A percentile compares a stretch with the other conserved stretches of the same genome.
These are phyloP conservation scores for Phaeolepiota aurea DNA, from an alignment of 768 basidiomycete species.

Conservation along the genomic window DNA sequence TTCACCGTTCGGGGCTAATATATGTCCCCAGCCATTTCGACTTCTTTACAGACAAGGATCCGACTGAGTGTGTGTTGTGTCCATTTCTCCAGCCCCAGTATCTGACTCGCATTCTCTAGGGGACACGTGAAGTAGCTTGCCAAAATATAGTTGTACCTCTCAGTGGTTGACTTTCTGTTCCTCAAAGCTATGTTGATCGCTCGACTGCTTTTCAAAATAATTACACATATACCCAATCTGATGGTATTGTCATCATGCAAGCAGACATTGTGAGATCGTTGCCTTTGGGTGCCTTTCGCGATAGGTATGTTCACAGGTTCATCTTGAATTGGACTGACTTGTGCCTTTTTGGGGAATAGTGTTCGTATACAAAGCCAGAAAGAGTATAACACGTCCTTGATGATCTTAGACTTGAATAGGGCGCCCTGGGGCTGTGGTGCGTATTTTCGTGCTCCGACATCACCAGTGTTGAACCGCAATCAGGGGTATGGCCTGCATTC, in stretches of 20 bases:
- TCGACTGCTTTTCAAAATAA: slow-evolving; percentile 44
- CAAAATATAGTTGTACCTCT: too few relatives aligned
- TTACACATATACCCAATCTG: slow-evolving; percentile 49
- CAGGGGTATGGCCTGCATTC: slow-evolving; percentile 80
- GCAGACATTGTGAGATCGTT: slow-evolving; percentile 65
- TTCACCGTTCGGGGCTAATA: slow-evolving; percentile 1
- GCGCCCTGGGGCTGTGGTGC: slow-evolving; percentile 89
- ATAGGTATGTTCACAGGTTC: slow-evolving; percentile 38
- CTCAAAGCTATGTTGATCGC: slow-evolving; percentile 48
- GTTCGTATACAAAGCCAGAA: slow-evolving; percentile 70
- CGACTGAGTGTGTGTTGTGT: slow-evolving; percentile 61
- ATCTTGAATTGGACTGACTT: background rate
- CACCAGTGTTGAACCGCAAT: background rate
- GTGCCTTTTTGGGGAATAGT: slow-evolving; percentile 27
- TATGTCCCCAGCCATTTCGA: slow-evolving; percentile 35
- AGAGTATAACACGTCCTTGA: slow-evolving; percentile 72
- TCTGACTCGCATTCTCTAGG: too few relatives aligned
- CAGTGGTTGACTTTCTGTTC: too few relatives aligned
- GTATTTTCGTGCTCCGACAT: too few relatives aligned
- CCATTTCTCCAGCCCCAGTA: too few relatives aligned
- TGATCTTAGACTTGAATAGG: slow-evolving; percentile 76
- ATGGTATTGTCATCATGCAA: slow-evolving; percentile 66
- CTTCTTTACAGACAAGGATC: slow-evolving; percentile 56
- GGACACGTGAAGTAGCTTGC: too few relatives aligned
- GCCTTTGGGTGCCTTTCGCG: slow-evolving; percentile 43